Evolutionary conservation across 805 yeast species (phyloP).

Genomic region (Hanseniaspora singularis): DNA sequence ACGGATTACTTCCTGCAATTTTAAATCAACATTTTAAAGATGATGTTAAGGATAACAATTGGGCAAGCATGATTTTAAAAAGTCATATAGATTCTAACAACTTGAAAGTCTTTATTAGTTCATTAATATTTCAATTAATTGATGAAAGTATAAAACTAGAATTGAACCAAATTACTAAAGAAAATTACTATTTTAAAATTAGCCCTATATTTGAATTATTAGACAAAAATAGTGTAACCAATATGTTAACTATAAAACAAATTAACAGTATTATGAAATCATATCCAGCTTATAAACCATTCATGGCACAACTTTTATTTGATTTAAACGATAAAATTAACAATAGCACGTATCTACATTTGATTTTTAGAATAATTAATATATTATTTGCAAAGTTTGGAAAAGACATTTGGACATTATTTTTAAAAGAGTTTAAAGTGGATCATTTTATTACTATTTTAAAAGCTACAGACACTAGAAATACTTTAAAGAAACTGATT

Average conservation of each 20-base stretch:
- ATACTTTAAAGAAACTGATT: conserved; percentile 14
- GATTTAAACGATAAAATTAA: conserved; percentile 19
- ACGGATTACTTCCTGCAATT: neutral
- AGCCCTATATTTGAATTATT: conserved; percentile 25
- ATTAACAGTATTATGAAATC: conserved; percentile 25
- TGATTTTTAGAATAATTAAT: conserved; percentile 42
- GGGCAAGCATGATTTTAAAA: neutral
- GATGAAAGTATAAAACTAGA: neutral
- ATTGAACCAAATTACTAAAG: neutral
- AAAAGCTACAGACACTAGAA: conserved; percentile 22
- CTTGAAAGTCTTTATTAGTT: neutral
- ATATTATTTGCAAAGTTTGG: conserved; percentile 35
- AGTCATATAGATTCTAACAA: neutral
- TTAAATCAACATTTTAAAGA: neutral
- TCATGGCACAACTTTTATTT: neutral
- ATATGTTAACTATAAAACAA: conserved; percentile 26
- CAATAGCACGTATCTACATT: conserved; percentile 33
- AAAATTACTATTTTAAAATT: conserved; percentile 25
- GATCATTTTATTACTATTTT: conserved; percentile 48
- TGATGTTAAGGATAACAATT: neutral
- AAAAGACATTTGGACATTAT: conserved; percentile 39
- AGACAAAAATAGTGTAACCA: conserved; percentile 22
- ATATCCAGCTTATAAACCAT: conserved; percentile 9
- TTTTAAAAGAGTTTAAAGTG: conserved; percentile 42
- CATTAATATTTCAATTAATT: conserved; percentile 1